Base-by-base conservation (phyloP, 495 filamentous ascomycete genomes). In the Tetracladium marchalianum region DNA sequence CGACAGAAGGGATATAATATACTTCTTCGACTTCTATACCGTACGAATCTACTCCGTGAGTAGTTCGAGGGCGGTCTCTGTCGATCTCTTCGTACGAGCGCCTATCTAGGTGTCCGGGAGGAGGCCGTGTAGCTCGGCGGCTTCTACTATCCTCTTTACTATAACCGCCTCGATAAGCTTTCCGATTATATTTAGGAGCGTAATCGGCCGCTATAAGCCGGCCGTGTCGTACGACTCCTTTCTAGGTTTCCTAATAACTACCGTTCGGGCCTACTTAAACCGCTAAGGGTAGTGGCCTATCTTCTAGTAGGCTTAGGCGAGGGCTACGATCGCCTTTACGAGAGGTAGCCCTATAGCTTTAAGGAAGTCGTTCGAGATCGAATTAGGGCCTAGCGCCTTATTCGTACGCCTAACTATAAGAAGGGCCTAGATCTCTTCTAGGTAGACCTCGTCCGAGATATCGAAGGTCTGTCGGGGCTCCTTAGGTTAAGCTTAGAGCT, bases 131-230 rank as follows among this genome's bases (percentile, higher is more conserved):
- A 19, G 52, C n/a, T 68, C 54, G 5, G 57, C 41, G 0, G 46
- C 27, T 33, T 56, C 58, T 12, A 33, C 46, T n/a, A n/a, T n/a
- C n/a, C n/a, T n/a, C n/a, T n/a, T n/a, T n/a, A n/a, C n/a, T 7
- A 64, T 41, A 2, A 69, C 40, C 0, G 50, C 36, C 43, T 67
- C 57, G 11, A 66, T 35, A 10, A 52, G 35, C 39, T 69, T 68
- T 5, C 57, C 60, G n/a, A 69, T 11, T 11, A 56, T 66, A 39
- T 65, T 63, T 0, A 64, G 54, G 0, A 69, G 52, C 1, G 60
- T 60, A 22, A 69, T 59, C 5, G 54, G 55, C 5, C 63, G 42
- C 39, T 62, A 69, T 16, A 52, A 40, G 38, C 59, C 64, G 1
- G 62, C 53, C 2, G 51, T 19, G 5, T 47, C 46, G 46, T 66